A percentile compares a stretch with the other conserved stretches of the same genome.
Evolutionary conservation across 2,329 filamentous ascomycete species (phyloP).

Genomic region (Diatrype stigma): DNA sequence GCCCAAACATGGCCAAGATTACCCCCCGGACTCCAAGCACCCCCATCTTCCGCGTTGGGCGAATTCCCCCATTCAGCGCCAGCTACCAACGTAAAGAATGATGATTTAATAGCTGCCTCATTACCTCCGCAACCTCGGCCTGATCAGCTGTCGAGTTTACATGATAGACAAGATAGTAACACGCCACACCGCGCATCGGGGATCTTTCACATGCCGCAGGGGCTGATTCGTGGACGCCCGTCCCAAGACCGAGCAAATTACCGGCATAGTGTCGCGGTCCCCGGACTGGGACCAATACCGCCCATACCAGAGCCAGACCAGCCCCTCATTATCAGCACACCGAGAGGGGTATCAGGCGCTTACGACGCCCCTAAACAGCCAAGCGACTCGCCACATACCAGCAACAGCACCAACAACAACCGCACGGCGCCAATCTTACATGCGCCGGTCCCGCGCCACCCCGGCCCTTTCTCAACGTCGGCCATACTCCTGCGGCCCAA

Average conservation of each 20-base stretch:
- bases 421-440: slow-evolving; percentile 43
- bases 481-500: slow-evolving; percentile 37
- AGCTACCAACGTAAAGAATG: slow-evolving; percentile 24
- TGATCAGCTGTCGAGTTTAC: slow-evolving; percentile 35
- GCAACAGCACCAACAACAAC: slow-evolving; percentile 20
- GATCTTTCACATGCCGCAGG: slow-evolving; percentile 37
- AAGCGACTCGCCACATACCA: not conserved
- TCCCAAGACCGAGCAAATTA: slow-evolving; percentile 15
- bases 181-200: slow-evolving; percentile 40
- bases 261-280: slow-evolving; percentile 13
- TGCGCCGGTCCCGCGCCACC: slow-evolving; percentile 50
- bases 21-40: slow-evolving; percentile 19
- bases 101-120: slow-evolving; percentile 29
- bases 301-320: slow-evolving; percentile 38
- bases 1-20: slow-evolving; percentile 45
- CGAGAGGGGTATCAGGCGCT: slow-evolving; percentile 49
- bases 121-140: slow-evolving; percentile 36
- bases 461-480: slow-evolving; percentile 33
- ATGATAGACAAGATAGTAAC: slow-evolving; percentile 34
- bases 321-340: slow-evolving; percentile 59
- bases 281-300: slow-evolving; percentile 3
- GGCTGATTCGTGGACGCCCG: slow-evolving; percentile 34
- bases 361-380: slow-evolving; percentile 42
- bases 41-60: slow-evolving; percentile 17
- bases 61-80: slow-evolving; percentile 41